A percentile compares a stretch with the other conserved stretches of the same genome.
phyloP scores from a whole-genome alignment of 2,329 filamentous ascomycete genomes.

The Colletotrichum sp. region DNA sequence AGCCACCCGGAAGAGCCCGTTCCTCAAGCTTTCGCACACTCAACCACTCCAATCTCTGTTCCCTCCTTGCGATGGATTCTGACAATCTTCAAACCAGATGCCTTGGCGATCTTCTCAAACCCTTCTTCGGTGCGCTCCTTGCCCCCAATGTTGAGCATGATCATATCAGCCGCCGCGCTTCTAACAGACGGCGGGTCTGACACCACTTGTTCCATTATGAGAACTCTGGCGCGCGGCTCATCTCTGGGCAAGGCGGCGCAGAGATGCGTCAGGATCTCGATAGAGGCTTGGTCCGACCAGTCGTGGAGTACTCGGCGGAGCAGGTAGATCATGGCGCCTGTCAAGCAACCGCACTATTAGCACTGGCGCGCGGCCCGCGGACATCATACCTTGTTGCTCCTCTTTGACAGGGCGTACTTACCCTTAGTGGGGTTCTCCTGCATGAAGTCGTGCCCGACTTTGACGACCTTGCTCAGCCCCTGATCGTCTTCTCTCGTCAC shows the following conservation, averaged over 20 bases:
- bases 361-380: neutral
- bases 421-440: neutral
- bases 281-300: conserved; percentile 32
- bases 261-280: conserved; percentile 33
- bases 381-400: neutral
- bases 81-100: neutral
- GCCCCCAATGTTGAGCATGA: conserved; percentile 6
- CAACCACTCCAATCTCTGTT: neutral
- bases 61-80: neutral
- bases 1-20: neutral
- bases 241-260: conserved; percentile 26
- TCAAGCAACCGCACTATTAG: neutral
- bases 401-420: neutral
- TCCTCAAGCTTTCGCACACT: neutral
- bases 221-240: neutral
- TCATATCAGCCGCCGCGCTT: neutral
- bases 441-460: conserved; percentile 32
- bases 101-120: neutral
- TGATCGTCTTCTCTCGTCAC: conserved; percentile 19
- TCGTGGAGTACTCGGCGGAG: conserved; percentile 40
- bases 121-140: neutral
- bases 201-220: neutral
- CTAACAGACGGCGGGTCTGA: neutral
- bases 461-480: conserved; percentile 20
- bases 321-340: conserved; percentile 39